phyloP scores from a whole-genome alignment of 1,139 yeast genomes.

The Geotrichum reessii region DNA sequence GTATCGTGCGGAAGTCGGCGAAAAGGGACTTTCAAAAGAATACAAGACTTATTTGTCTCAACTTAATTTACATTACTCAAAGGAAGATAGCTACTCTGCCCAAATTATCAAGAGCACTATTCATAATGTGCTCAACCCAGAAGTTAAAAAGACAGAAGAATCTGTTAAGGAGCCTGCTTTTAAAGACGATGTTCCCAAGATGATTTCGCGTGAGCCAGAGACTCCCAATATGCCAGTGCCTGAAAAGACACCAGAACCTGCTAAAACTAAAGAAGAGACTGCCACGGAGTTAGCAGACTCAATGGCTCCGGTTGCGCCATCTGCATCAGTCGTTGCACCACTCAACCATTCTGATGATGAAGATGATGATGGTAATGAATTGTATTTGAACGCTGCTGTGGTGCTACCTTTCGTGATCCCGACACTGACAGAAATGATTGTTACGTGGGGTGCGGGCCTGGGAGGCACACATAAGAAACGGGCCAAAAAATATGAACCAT shows the following conservation, averaged over 20 bases:
- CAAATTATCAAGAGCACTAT: constrained; percentile 15
- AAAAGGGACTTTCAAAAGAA: constrained; percentile 42
- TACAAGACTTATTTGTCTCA: constrained; percentile 35
- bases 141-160: constrained; percentile 14
- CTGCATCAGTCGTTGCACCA: constrained; percentile 15
- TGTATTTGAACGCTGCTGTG: constrained; percentile 34
- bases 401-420: constrained; percentile 39
- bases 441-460: constrained; percentile 41
- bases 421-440: constrained; percentile 37
- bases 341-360: constrained; percentile 19
- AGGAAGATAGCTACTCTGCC: constrained; percentile 25
- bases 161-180: constrained; percentile 10
- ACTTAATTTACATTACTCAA: constrained; percentile 31
- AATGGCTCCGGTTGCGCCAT: constrained; percentile 13
- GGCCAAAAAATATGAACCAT: constrained; percentile 38
- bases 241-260: constrained; percentile 2
- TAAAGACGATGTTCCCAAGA: constrained; percentile 10
- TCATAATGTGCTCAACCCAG: constrained; percentile 13
- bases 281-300: constrained; percentile 17
- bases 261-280: constrained; percentile 19
- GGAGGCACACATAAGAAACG: constrained; percentile 36
- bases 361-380: constrained; percentile 24
- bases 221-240: neutral
- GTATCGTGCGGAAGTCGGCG: constrained; percentile 82
- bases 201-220: constrained; percentile 2